These are phyloP conservation scores for Evansstolkia leycettana DNA, from an alignment of 495 filamentous ascomycete genomes.

Conservation along the genomic window DNA sequence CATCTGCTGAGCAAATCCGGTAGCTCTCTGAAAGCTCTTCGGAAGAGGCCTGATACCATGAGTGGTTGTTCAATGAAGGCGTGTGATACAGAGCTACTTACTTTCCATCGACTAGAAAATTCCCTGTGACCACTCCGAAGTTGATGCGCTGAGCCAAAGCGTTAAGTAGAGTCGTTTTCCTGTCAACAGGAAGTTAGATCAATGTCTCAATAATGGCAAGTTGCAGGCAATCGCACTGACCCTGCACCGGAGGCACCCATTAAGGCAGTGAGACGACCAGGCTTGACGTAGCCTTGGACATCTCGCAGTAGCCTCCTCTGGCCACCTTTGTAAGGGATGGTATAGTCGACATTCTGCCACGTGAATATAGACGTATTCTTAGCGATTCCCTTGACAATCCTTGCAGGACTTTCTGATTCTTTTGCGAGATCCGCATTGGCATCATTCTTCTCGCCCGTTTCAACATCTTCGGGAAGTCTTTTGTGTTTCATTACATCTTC, in stretches of 20 bases:
- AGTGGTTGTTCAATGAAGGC: constrained; percentile 1
- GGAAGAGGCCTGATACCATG: constrained; percentile 23
- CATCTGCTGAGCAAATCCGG: constrained; percentile 51
- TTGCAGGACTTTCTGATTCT: constrained; percentile 10
- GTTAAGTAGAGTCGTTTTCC: constrained; percentile 45
- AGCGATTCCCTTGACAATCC: constrained; percentile 32
- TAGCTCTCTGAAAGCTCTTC: constrained; percentile 35
- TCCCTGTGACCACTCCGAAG: constrained; percentile 38
- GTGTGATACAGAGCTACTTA: constrained; percentile 8
- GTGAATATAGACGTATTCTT: constrained; percentile 58
- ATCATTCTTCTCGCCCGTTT: constrained; percentile 22
- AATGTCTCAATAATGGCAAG: no score
- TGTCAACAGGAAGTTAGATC: constrained; percentile 4
- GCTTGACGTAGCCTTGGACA: constrained; percentile 58
- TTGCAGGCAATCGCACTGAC: constrained; percentile 8
- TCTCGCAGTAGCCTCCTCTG: constrained; percentile 46
- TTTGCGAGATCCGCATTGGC: constrained; percentile 13
- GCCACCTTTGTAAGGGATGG: constrained; percentile 49
- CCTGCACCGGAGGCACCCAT: constrained; percentile 59
- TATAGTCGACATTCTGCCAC: constrained; percentile 69
- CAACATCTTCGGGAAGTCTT: constrained; percentile 32
- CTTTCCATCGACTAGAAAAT: constrained; percentile 43
- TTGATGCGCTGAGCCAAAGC: constrained; percentile 41
- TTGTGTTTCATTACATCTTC: constrained; percentile 27
- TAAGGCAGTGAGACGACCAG: constrained; percentile 58